Percentiles rank a stretch among this genome's conserved stretches.
Evolutionary conservation across 148 eudicot genomes (phyloP).

Genomic region (Suaeda aralocaspica): DNA sequence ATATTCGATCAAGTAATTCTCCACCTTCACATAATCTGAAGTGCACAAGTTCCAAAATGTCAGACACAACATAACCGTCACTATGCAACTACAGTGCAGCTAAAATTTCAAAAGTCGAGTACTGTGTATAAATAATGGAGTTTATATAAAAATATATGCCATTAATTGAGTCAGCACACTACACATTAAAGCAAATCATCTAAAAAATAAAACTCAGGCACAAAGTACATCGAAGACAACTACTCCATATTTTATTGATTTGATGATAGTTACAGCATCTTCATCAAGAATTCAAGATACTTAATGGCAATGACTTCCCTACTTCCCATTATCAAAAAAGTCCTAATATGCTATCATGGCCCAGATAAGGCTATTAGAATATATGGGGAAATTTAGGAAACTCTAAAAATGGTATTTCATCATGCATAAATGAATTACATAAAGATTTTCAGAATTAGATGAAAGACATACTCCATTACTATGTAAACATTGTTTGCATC

Average conservation of each 20-base stretch:
- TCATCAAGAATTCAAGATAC: neutral
- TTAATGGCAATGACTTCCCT: neutral
- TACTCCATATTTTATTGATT: neutral
- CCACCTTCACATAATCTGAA: constrained; percentile 73
- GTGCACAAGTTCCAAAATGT: constrained; percentile 7
- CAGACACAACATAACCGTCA: neutral
- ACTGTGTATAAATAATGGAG: neutral
- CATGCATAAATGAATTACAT: constrained; percentile 5
- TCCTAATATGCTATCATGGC: neutral
- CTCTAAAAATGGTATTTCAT: neutral
- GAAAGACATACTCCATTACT: constrained; percentile 64
- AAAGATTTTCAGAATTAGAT: neutral
- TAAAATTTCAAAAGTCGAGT: neutral
- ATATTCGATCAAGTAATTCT: constrained; percentile 59
- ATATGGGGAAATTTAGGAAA: neutral
- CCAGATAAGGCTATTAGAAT: neutral
- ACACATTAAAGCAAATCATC: neutral
- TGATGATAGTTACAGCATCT: neutral
- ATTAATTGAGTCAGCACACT: no score
- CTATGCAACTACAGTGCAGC: neutral
- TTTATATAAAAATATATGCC: neutral
- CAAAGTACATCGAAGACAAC: neutral
- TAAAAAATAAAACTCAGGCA: neutral
- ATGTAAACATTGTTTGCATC: constrained; percentile 64
- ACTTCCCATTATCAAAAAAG: constrained; percentile 7